A percentile compares a stretch with the other conserved stretches of the same genome.
Conservation (phyloP, 2,329 filamentous ascomycete genomes). For the Ophiostoma himal-ulmi region DNA sequence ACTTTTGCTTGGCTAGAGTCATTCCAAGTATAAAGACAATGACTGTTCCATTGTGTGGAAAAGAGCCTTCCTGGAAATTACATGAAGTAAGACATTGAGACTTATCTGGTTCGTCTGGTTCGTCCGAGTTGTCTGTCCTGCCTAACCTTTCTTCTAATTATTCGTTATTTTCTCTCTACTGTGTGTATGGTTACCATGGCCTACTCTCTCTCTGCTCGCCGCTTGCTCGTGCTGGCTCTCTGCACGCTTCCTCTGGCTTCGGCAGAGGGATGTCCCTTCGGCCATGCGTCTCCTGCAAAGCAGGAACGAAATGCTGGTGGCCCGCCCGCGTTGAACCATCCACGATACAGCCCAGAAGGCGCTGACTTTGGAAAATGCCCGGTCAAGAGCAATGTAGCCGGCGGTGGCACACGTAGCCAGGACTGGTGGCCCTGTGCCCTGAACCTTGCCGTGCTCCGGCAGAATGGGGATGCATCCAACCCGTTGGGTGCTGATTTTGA, state of each 20-base stretch:
- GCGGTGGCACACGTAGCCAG: constrained; percentile 59
- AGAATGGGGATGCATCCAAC: constrained; percentile 58
- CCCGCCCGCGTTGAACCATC: neutral
- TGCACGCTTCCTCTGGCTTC: neutral
- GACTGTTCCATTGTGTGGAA: neutral
- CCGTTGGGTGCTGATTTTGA: constrained; percentile 62
- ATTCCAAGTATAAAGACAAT: neutral
- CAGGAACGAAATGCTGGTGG: neutral
- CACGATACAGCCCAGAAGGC: neutral
- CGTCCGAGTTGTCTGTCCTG: neutral
- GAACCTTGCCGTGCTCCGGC: constrained; percentile 65
- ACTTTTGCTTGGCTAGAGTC: neutral
- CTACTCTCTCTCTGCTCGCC: neutral
- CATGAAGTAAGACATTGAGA: neutral
- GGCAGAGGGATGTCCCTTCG: neutral
- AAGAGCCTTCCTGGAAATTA: neutral
- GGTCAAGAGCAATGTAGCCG: constrained; percentile 35
- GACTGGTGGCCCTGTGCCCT: constrained; percentile 73
- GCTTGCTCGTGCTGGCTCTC: neutral
- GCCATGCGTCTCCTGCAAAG: neutral
- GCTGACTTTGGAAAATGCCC: constrained; percentile 17
- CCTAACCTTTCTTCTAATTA: too few relatives aligned
- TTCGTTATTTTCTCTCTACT: neutral
- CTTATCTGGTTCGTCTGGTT: neutral
- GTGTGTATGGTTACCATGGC: neutral